Evolutionary conservation across 306 rosid genomes (phyloP).

Genomic region (Boehmeria nivea): DNA sequence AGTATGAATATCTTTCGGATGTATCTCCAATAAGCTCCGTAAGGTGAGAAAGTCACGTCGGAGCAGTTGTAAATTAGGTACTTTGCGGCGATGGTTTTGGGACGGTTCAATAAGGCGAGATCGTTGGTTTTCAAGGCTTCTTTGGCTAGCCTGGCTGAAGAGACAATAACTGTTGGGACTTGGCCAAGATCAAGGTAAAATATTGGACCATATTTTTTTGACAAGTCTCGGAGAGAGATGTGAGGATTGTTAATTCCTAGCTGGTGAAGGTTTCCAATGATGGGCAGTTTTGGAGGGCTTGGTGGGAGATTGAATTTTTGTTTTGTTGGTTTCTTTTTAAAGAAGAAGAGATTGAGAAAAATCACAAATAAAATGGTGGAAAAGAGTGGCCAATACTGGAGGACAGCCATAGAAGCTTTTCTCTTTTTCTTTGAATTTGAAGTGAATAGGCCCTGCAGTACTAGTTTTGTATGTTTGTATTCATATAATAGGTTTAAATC

Average conservation of each 20-base stretch:
- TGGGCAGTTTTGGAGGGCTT: conserved; percentile 2
- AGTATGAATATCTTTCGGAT: conserved; percentile 52
- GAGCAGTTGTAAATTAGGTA: neutral
- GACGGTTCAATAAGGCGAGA: neutral
- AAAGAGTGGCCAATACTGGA: conserved; percentile 18
- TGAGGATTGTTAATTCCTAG: conserved; percentile 6
- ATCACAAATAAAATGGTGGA: conserved; percentile 22
- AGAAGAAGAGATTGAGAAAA: conserved; percentile 19
- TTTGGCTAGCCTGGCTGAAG: neutral
- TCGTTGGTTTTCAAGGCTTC: conserved; percentile 11
- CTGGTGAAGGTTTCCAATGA: conserved; percentile 21
- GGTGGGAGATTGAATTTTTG: neutral
- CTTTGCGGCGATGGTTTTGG: neutral
- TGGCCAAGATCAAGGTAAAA: conserved; percentile 3
- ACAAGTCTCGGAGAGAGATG: neutral
- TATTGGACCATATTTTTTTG: conserved; percentile 16
- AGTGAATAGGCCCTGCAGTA: too few species aligned
- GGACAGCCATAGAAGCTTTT: conserved; percentile 34
- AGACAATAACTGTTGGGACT: neutral
- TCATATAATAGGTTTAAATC: too few species aligned
- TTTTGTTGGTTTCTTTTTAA: conserved; percentile 2
- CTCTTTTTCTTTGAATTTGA: neutral
- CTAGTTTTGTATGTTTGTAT: too few species aligned
- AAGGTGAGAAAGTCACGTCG: conserved; percentile 18
- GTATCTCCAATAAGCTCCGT: conserved; percentile 59